Base-by-base conservation (phyloP, 331 rosid species). In the Rosa hybrid region DNA sequence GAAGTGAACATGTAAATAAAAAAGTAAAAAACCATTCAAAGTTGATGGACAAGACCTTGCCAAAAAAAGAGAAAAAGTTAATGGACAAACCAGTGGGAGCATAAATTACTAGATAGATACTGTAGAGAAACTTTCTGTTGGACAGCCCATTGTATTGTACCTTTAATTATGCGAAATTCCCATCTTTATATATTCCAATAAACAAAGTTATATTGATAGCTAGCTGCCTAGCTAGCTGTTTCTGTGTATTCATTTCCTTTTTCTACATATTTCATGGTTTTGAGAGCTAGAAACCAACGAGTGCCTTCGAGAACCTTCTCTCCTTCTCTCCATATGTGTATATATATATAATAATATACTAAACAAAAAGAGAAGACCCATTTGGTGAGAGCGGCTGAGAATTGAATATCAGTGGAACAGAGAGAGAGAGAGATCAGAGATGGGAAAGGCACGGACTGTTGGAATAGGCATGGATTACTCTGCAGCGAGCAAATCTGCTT, bases 381-480 rank as follows among this genome's bases (percentile, higher is more conserved):
- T 34, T 42, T 42, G 4, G 45, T 42, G 45, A 42, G 45, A 42
- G 45, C 4, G 45, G 45, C 53, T 48, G 53, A 48, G 53, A 48
- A 11, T 48, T 42, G 45, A 42, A 42, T 44, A 6, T 1, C 48
- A 44, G 48, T 44, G 25, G 27, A 45, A 76, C 14, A 1, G 7
- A 7, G 41, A 4, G 48, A 72, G 5, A 45, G 54, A 72, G 5
- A 45, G 54, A 44, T 6, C n/a, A 27, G 27, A 48, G 23, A 91
- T 90, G 98, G 93, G 74, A 57, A 90, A 91, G 72, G 69, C 85
- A 34, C 82, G 82, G 2, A 81, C 21, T 2, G 41, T 94, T 62
- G 98, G 98, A n/a, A 82, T 91, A 41, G 97, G 90, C 12, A 81
- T 94, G 90, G 97, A 94, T 44, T 88, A 86, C 82, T 94, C 98